phyloP scores from a whole-genome alignment of 148 eudicot genomes.

The Rhododendron ferrugineum region DNA sequence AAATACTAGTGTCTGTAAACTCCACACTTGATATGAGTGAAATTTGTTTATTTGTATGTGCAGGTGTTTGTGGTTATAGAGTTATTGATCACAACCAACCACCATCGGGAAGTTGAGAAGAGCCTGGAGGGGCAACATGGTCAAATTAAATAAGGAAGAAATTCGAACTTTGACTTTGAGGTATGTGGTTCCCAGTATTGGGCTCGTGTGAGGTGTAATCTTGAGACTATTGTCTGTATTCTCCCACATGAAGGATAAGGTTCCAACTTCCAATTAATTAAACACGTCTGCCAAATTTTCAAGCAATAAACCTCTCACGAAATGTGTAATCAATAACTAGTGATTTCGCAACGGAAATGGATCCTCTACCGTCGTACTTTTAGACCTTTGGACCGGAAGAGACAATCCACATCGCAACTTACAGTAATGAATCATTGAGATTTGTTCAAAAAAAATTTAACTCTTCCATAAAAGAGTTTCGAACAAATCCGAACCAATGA shows the following conservation, averaged over 20 bases:
- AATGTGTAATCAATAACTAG: neutral
- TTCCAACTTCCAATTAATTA: neutral
- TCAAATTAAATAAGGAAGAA: neutral
- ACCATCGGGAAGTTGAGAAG: neutral
- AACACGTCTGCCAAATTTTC: neutral
- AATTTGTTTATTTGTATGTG: too few relatives aligned
- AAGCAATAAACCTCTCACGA: neutral
- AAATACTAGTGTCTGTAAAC: too few relatives aligned
- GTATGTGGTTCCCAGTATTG: neutral
- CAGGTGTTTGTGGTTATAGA: neutral
- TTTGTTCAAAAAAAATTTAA: too few relatives aligned
- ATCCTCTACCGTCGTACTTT: too few relatives aligned
- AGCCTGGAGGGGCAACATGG: neutral
- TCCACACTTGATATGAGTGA: too few relatives aligned
- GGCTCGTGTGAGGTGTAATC: neutral
- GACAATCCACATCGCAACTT: too few relatives aligned
- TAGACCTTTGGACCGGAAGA: too few relatives aligned
- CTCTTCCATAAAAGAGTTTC: too few relatives aligned
- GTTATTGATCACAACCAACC: neutral
- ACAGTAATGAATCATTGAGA: too few relatives aligned
- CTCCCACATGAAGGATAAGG: neutral
- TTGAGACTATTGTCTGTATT: neutral
- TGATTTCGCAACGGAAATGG: neutral
- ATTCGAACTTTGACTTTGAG: neutral
- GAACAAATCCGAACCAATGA: too few relatives aligned